Base-by-base conservation (phyloP, 768 basidiomycete genomes). In the Sporobolomyces roseus region DNA sequence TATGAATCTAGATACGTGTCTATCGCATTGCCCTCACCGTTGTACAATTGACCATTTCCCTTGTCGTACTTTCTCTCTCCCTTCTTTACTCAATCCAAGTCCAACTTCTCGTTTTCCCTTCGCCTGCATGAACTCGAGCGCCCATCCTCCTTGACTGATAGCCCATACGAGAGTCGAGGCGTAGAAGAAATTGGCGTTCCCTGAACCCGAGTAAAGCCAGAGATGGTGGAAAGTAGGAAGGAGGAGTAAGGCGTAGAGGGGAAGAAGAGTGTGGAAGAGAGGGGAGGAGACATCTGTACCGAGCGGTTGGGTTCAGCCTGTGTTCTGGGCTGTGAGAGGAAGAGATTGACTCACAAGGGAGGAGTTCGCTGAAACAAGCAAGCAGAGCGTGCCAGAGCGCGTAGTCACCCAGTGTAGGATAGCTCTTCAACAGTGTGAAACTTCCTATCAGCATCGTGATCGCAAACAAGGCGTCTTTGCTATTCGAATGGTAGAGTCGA, bases 111-210 rank as follows among this genome's bases (percentile, higher is more conserved):
- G 83, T 73, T 87, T 81, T 77, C 93, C 80, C n/a, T 88, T 88
- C 0, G 92, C 90, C 83, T 87, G 90, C 33, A 90, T 81, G 33
- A 85, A 85, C 76, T 96, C 94, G 3, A 91, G 81, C 17, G 93
- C 75, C 23, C 88, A 88, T n/a, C 88, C 84, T 0, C 91, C 92
- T 71, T 90, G 88, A 4, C 87, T 88, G 71, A 92, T 83, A 0
- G 91, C 93, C 78, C 93, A 92, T 21, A 99, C 94, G 68, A 98
- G 82, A 3, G 93, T 97, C 5, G 88, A 87, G 0, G 96, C 96
- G 75, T 98, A 99, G 80, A 90, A 97, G 80, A 99, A 99, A 78
- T 98, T 98, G 52, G 94, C 93, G 75, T 99, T 98, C 3, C 92
- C 96, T 8, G 91, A 90, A 2, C 92, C 93, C 64, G 91, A 88